Evolutionary conservation across 2,329 filamentous ascomycete genomes (phyloP).

Genomic region (Colletotrichum aenigma): DNA sequence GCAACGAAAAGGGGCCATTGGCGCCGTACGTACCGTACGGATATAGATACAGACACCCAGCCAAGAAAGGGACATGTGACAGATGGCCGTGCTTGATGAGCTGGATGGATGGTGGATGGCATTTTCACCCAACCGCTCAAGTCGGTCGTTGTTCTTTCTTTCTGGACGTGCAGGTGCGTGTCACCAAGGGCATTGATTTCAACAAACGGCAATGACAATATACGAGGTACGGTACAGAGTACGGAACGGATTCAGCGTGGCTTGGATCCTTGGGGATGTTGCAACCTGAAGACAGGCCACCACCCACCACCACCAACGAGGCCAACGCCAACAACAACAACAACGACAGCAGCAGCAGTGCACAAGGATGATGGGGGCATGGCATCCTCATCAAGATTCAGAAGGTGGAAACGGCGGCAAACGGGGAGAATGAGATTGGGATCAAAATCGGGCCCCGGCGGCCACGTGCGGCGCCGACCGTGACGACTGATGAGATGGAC

Average conservation of each 20-base stretch:
- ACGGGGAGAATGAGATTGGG: conserved; percentile 26
- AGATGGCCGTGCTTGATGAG: neutral
- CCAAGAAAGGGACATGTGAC: neutral
- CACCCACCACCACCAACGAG: neutral
- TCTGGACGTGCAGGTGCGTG: neutral
- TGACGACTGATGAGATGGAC: conserved; percentile 16
- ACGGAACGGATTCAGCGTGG: neutral
- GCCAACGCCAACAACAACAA: neutral
- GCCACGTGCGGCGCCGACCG: conserved; percentile 29
- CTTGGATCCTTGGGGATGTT: neutral
- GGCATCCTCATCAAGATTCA: neutral
- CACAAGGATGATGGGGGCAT: neutral
- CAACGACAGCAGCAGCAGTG: neutral
- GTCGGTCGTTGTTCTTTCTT: neutral
- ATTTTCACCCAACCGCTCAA: neutral
- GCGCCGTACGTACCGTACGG: neutral
- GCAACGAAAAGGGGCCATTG: neutral
- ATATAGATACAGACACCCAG: neutral
- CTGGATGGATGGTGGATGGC: neutral
- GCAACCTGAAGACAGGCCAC: neutral
- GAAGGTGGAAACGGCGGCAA: neutral
- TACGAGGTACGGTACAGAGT: neutral
- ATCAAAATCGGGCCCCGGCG: conserved; percentile 26
- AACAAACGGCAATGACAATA: neutral
- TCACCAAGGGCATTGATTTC: neutral